Evolutionary conservation across 192 early-diverging fungal genomes (phyloP), one percentile per base, ranked within the genome.

Genomic region (Gonapodya sp.): DNA sequence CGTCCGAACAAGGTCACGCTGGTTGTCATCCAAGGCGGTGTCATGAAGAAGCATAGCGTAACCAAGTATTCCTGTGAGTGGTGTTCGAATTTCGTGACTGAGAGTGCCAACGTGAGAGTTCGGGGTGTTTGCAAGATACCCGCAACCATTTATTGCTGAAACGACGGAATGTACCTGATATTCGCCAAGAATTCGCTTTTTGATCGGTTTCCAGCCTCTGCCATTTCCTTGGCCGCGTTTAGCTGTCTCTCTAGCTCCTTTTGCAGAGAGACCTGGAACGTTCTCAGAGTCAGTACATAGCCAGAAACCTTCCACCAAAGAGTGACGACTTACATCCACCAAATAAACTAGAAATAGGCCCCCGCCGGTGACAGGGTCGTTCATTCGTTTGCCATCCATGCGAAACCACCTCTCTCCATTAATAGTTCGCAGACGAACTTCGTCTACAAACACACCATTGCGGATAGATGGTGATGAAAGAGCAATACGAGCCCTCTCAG

Each of bases 211-310:
- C 75, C 75, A 16, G 75, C 75, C 34, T 77, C 75, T 33, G 75
- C 75, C 30, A 32, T 34, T 18, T 18, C 75, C 31, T 34, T 18
- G 8, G 75, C 75, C 2, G 16, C 34, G 30, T 32, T 34, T 16
- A 77, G 75, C 31, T 77, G 75, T 34, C 75, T 34, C 75, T 77
- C 75, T 16, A 77, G 75, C 75, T 18, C 18, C 75, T 77, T 77
- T 34, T 77, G 75, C 2, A 32, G 75, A n/a, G n/a, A n/a, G n/a
- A n/a, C n/a, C n/a, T n/a, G n/a, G n/a, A n/a, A n/a, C n/a, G n/a
- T n/a, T n/a, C n/a, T n/a, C n/a, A n/a, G n/a, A n/a, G n/a, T n/a
- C n/a, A n/a, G n/a, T n/a, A n/a, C n/a, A n/a, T n/a, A n/a, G n/a
- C n/a, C n/a, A n/a, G n/a, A n/a, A n/a, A n/a, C n/a, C n/a, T n/a